Evolutionary conservation across 495 filamentous ascomycete genomes (phyloP), one percentile per base, ranked within the genome.

Genomic region (Penicillium cinerascens): DNA sequence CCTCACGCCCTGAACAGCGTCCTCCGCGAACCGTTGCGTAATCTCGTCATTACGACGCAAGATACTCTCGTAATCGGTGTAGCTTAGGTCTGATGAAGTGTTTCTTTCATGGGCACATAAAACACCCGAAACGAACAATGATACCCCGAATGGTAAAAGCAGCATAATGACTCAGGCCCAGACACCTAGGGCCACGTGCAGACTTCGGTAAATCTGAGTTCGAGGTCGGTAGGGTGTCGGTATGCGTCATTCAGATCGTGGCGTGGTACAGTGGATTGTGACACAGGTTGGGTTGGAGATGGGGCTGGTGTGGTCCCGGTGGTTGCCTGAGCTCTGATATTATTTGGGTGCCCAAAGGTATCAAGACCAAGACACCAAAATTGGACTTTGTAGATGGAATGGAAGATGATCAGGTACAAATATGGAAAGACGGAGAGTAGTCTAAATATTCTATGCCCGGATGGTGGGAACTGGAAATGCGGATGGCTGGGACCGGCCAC

Each of bases 1-100:
- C 48, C 73, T 70, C 18, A 89, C 79, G 18, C 69, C 70, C 1
- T 54, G 67, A 11, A 66, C 38, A 6, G 65, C 50, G 20, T 17
- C 49, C 20, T 57, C 47, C 0, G 59, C 44, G 4, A 65, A 51
- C 8, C 52, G 52, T 1, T 47, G 39, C 17, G 60, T 57, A 9
- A 65, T 49, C 8, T 62, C 60, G 4, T 47, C 61, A 61, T 70
- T 60, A 45, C 48, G 71, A 15, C 53, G 63, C 6, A 60, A 45
- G 17, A 63, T 44, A 18, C 20, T 21, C 17, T 57, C 33, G 5
- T 26, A 11, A 15, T 23, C 22, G 6, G 29, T 13, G 29, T 33
- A 10, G 2, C 9, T 13, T 33, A 10, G 3, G 13, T 33, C 4
- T 13, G 29, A 33, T 1, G 29, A 33, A 10, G 11, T 33, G 29